Evolutionary conservation across 2,329 filamentous ascomycete species (phyloP), one percentile per base, ranked within the genome.

Genomic region (Penicillium hordei): DNA sequence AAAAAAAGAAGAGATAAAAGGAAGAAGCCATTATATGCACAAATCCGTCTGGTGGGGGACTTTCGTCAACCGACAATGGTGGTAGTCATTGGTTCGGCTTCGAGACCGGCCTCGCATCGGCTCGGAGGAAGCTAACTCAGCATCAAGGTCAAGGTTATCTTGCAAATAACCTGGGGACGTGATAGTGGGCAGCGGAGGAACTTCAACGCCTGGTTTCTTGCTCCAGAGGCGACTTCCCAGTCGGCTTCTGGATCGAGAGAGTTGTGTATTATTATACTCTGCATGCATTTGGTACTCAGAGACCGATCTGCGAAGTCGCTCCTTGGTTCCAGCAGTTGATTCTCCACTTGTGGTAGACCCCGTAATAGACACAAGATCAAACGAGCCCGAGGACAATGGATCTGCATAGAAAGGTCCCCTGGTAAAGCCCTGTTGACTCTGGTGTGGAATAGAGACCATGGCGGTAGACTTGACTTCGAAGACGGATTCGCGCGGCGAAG

Each of bases 81-180:
- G 62, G 34, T 60, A 57, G 21, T 67, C 66, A 13, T 70, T 58
- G 48, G 59, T 68, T 25, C 68, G 66, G 44, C 57, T 70, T 39
- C 66, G 63, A 46, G 63, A 48, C 12, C 69, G 61, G 34, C 67
- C 68, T 51, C 70, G 65, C 21, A 52, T 43, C 23, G 49, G 17
- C n/a, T 69, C 66, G 33, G 53, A 27, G 3, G 40, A n/a, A 25
- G 19, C 29, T 2, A 49, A 44, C 33, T 52, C 52, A 10, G 29
- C 12, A 31, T 52, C 54, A 17, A 36, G 21, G 9, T 57, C 57
- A 40, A 46, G 38, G 4, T 40, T 57, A 31, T 31, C 51, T 13
- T 50, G 52, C 25, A 59, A 29, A 25, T 58, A 54, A 39, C 57
- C 65, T 1, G 64, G 62, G 25, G 64, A 67, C 4, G 60, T 21